Evolutionary conservation across 2,329 filamentous ascomycete genomes (phyloP), one percentile per base, ranked within the genome.

Genomic region (Daldinia eschscholtzii): DNA sequence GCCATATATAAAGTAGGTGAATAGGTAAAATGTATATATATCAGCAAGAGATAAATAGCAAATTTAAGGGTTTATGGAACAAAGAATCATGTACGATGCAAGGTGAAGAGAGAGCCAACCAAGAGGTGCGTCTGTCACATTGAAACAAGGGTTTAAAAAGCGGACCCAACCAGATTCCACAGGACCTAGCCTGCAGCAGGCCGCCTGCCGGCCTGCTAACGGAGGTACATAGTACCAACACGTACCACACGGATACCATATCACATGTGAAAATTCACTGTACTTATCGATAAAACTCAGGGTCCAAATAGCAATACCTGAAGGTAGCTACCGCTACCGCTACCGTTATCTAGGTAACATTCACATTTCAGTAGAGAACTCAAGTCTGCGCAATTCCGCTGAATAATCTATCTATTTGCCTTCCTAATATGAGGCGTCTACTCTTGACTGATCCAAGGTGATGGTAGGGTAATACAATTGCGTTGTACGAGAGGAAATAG

Each of bases 1-100:
- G 75, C 53, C 75, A 76, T 75, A 48, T 58, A 57, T 30, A 55
- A 63, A 39, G 50, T 37, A 59, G 55, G 13, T 26, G 12, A 2
- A 5, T 20, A 57, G n/a, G 15, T 23, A 23, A 23, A 23, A 23
- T n/a, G 48, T 35, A 46, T 46, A 44, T n/a, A 33, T 33, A 12
- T 6, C n/a, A 57, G 20, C 13, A 41, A 44, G 41, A 44, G 23
- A 44, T 18, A 35, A 33, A 33, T 37, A 37, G 3, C 10, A 13
- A 37, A 13, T 37, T 6, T 37, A 23, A 23, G 20, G 20, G 20
- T 23, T 2, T 23, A 23, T 23, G 20, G 20, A 39, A 12, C n/a
- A 42, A 23, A 26, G 13, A 33, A 23, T n/a, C 26, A n/a, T 30
- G 48, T 10, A 26, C 28, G 20, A 35, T 30, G 48, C 4, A 26